Base-by-base conservation (phyloP, 1,284 basidiomycete genomes). In the Apiotrichum sp. region DNA sequence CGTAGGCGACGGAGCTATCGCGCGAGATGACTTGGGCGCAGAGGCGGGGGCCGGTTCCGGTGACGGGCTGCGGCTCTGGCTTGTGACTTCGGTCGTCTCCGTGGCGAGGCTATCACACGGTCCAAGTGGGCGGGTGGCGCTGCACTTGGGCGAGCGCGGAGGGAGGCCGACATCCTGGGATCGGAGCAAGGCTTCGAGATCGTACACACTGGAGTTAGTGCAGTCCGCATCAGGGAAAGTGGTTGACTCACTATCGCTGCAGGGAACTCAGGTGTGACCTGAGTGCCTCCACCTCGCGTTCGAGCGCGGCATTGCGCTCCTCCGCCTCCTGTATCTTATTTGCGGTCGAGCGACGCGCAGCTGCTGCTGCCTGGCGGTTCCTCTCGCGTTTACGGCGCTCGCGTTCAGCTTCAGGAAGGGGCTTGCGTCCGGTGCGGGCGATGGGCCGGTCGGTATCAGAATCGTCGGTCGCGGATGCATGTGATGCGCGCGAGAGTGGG, bases 221-320 rank as follows among this genome's bases (percentile, higher is more conserved):
- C 33, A 6, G 9, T 9, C 29, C 11, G 29, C 3, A 6, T n/a
- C n/a, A 9, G 36, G 36, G 6, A 38, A 38, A 6, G 36, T 6
- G 43, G 29, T 45, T 4, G 5, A 47, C 47, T 47, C 47, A 47
- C 47, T 47, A 47, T 38, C 47, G 34, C 47, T 47, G 47, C n/a
- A 47, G n/a, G 1, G 35, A 38, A 5, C 35, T 35, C 35, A 47
- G 7, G 3, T 14, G 4, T 16, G 4, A 3, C 9, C 13, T 9
- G 35, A 47, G 35, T 3, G 34, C 35, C 16, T 47, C 35, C n/a
- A 47, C 35, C 16, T 47, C 35, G 11, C 13, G 10, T 35, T 47
- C 47, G 3, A 47, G 35, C 35, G 35, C 35, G 11, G 7, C 7
- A 6, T 36, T n/a, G n/a, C n/a, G n/a, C n/a, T n/a, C n/a, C n/a